Conservation (phyloP, 2,329 filamentous ascomycete species). For the Ophiognomonia clavigignenti-juglandacearum region DNA sequence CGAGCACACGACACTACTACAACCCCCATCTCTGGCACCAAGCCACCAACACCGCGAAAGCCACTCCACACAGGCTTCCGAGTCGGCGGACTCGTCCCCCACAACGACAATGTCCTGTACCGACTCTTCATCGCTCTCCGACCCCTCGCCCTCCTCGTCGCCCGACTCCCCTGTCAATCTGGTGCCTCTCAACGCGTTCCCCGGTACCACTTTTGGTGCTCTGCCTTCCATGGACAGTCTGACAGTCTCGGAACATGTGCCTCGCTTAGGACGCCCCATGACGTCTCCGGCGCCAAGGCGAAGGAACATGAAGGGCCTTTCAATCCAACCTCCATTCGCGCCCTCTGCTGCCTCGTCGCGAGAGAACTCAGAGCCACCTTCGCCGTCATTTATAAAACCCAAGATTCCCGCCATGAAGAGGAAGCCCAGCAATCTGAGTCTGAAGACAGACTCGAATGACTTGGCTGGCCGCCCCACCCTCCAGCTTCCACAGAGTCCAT, state of each 20-base stretch:
- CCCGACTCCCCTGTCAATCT: slow-evolving; percentile 82
- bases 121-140: slow-evolving; percentile 84
- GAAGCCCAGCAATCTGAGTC: slow-evolving; percentile 72
- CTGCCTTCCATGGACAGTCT: slow-evolving; percentile 43
- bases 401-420: slow-evolving; percentile 65
- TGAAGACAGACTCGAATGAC: slow-evolving; percentile 66
- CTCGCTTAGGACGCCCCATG: slow-evolving; percentile 50
- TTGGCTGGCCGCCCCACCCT: slow-evolving; percentile 43
- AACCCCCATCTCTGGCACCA: slow-evolving; percentile 38
- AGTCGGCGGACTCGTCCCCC: slow-evolving; percentile 89
- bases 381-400: slow-evolving; percentile 77
- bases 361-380: slow-evolving; percentile 61
- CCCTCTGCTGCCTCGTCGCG: slow-evolving; percentile 41
- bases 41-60: slow-evolving; percentile 70
- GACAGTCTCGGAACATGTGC: slow-evolving; percentile 36
- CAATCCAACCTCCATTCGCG: slow-evolving; percentile 62
- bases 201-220: slow-evolving; percentile 52
- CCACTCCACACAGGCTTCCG: slow-evolving; percentile 72
- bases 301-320: slow-evolving; percentile 82
- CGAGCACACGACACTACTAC: slow-evolving; percentile 25
- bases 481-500: slow-evolving; percentile 53
- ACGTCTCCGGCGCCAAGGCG: slow-evolving; percentile 66
- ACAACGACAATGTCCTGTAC: slow-evolving; percentile 91
- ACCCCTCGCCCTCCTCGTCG: slow-evolving; percentile 86
- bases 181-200: slow-evolving; percentile 65